Evolutionary conservation across 352 stramenopile genomes (phyloP), one percentile per base, ranked within the genome.

Genomic region (Ophiocytium majus): DNA sequence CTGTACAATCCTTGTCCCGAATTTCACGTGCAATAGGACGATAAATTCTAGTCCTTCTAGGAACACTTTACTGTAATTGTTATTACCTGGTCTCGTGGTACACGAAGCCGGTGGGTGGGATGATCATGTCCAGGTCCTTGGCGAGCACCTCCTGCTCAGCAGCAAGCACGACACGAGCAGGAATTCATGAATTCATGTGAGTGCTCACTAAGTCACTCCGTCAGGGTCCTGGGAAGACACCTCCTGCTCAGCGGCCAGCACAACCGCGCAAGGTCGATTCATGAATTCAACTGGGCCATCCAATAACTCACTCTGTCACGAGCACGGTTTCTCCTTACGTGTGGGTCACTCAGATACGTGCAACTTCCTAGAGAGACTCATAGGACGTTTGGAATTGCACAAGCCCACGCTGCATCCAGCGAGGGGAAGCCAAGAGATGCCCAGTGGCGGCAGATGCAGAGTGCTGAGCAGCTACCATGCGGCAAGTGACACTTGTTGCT

Each of bases 71-170:
- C 5, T 14, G 5, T 57, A 14, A 57, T 57, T 57, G 43, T 14
- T 57, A 14, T 57, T 57, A 88, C 10, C 84, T 83, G 9, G 84
- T 88, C 36, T 88, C 84, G 82, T 88, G 84, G 63, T 81, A 88
- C 49, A 88, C 79, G 74, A 88, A 88, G 28, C 84, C 84, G n/a
- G 84, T 88, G 66, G 84, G 84, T 36, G 76, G 10, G 9, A 80
- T 0, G 17, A 81, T 28, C 78, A 31, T 35, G 1, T 63, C 57
- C 32, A 50, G 32, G 23, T 66, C 34, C 64, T 80, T 34, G 14
- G 32, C 0, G 0, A 86, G 78, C 71, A 64, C 0, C 36, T 66
- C 57, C 83, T 86, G 83, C 5, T 32, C 28, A 76, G 76, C 23
- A 74, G 17, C 1, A 17, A 1, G 75, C 28, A 34, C 5, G 33